Evolutionary conservation across 2,329 filamentous ascomycete genomes (phyloP).

Genomic region (Diaporthe ilicicola): DNA sequence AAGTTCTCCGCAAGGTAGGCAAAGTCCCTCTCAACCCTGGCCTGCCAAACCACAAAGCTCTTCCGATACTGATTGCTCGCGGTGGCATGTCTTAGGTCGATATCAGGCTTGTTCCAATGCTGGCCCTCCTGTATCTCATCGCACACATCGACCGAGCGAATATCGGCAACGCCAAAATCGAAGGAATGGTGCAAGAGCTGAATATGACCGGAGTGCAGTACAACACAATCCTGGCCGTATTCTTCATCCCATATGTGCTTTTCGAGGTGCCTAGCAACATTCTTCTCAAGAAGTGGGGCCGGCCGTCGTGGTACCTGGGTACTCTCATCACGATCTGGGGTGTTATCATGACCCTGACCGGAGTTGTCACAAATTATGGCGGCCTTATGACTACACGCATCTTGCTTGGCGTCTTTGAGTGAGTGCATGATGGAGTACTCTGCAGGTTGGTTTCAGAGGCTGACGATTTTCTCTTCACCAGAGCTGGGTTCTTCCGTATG

Average conservation of each 20-base stretch:
- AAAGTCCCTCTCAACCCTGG: not conserved
- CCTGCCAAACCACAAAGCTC: not conserved
- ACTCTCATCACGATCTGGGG: conserved; percentile 63
- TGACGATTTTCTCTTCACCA: not conserved
- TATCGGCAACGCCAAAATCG: conserved; percentile 39
- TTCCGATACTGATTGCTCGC: not conserved
- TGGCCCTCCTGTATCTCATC: conserved; percentile 37
- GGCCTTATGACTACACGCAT: conserved; percentile 44
- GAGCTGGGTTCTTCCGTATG: conserved; percentile 18
- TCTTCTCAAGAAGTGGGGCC: conserved; percentile 63
- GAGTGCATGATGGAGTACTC: not conserved
- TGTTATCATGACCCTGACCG: not conserved
- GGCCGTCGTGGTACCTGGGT: conserved; percentile 69
- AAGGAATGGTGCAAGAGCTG: conserved; percentile 37
- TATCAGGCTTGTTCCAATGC: conserved; percentile 36
- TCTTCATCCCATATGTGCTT: conserved; percentile 73
- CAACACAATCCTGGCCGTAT: conserved; percentile 29
- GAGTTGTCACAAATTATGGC: conserved; percentile 4
- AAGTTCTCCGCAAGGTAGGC: conserved; percentile 36
- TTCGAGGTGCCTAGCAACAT: conserved; percentile 69
- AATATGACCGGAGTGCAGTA: conserved; percentile 36
- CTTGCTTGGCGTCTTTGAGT: conserved; percentile 39
- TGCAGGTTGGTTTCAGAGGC: too few relatives aligned
- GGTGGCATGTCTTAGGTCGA: conserved; percentile 28
- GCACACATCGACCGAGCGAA: conserved; percentile 38